phyloP scores from a whole-genome alignment of 2,329 filamentous ascomycete species.

The Trichoderma guizhouense region DNA sequence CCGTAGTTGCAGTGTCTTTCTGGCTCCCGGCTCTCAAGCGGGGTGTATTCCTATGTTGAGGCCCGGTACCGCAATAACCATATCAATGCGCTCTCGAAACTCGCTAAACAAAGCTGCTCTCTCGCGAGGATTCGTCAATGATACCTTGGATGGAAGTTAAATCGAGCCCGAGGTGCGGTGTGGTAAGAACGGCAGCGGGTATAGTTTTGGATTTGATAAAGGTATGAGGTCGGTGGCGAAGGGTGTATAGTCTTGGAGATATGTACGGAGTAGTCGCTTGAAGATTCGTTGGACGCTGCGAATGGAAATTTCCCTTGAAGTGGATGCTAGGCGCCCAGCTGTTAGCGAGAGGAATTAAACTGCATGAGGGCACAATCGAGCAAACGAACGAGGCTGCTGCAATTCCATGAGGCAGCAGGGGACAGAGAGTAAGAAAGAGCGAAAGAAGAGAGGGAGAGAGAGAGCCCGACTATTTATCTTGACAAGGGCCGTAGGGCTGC shows the following conservation, averaged over 20 bases:
- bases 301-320: neutral
- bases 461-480: neutral
- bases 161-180: neutral
- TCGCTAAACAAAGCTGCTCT: neutral
- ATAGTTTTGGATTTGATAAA: neutral
- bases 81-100: conserved; percentile 9
- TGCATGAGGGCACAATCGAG: neutral
- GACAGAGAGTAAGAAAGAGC: neutral
- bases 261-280: neutral
- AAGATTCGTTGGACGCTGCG: neutral
- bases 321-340: neutral
- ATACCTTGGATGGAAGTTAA: neutral
- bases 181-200: neutral
- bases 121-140: neutral
- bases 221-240: neutral
- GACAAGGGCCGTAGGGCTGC: neutral
- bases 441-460: neutral
- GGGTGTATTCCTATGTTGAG: neutral
- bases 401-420: neutral
- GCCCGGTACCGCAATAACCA: conserved; percentile 18
- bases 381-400: neutral
- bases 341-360: neutral
- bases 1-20: neutral
- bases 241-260: neutral
- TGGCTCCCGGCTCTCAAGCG: neutral